These are phyloP conservation scores for Nephelium lappaceum DNA, from an alignment of 345 rosid genomes.

Conservation along the genomic window DNA sequence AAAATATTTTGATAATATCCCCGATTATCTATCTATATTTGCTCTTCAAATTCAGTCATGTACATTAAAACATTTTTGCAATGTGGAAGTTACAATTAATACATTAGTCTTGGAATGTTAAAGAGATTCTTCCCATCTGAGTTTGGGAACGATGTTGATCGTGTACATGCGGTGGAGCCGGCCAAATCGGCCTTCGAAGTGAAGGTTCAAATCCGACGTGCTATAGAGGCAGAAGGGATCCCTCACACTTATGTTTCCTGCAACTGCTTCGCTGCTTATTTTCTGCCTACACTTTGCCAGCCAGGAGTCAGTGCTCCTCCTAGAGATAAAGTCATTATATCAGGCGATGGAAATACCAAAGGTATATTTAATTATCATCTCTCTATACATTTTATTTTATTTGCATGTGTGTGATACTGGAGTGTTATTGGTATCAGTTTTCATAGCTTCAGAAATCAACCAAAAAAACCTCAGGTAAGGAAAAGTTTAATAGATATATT, in stretches of 20 bases:
- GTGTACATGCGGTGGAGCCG: slow-evolving; percentile 54
- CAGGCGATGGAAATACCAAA: slow-evolving; percentile 62
- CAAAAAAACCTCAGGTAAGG: too few species aligned
- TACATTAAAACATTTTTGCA: too few species aligned
- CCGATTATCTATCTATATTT: too few species aligned
- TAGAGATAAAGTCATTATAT: slow-evolving; percentile 53
- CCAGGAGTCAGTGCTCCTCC: slow-evolving; percentile 60
- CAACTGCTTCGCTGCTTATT: slow-evolving; percentile 54
- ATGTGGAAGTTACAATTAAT: too few species aligned
- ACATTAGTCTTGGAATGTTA: background rate
- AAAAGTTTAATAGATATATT: too few species aligned
- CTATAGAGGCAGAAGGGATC: slow-evolving; percentile 57
- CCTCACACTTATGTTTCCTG: slow-evolving; percentile 56
- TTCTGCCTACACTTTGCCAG: slow-evolving; percentile 49
- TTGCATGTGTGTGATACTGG: background rate
- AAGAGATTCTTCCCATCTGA: slow-evolving; percentile 79
- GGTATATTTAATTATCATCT: slow-evolving; percentile 28
- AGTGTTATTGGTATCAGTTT: too few species aligned
- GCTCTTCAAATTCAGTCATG: too few species aligned
- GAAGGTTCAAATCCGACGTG: slow-evolving; percentile 55
- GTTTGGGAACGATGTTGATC: slow-evolving; percentile 66
- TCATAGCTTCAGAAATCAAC: too few species aligned
- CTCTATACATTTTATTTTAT: background rate
- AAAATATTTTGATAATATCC: too few species aligned
- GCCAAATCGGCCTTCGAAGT: slow-evolving; percentile 41